Conservation (phyloP, 768 basidiomycete species). For the Boletus reticulatus region DNA sequence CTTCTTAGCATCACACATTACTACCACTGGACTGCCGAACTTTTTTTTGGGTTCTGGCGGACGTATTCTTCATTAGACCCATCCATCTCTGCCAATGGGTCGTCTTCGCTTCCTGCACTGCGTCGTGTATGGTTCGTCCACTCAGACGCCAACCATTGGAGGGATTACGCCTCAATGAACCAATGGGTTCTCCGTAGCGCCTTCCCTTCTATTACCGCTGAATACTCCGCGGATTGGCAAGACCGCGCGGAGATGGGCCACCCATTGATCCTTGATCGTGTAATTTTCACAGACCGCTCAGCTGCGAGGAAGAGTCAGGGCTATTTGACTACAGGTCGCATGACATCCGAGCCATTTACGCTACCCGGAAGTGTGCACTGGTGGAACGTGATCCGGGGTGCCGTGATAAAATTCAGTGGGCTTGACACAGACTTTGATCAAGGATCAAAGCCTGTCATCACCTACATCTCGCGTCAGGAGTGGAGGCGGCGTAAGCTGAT, state of each 20-base stretch:
- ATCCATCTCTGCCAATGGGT: constrained; percentile 59
- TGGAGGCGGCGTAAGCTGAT: constrained; percentile 87
- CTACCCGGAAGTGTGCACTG: constrained; percentile 76
- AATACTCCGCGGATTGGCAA: constrained; percentile 80
- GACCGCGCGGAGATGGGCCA: constrained; percentile 71
- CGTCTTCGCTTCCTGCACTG: constrained; percentile 69
- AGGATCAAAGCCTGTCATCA: constrained; percentile 77
- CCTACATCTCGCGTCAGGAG: constrained; percentile 85
- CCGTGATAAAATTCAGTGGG: constrained; percentile 71
- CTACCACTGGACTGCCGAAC: constrained; percentile 91
- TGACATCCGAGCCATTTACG: constrained; percentile 69
- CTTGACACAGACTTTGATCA: constrained; percentile 42
- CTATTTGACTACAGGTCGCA: constrained; percentile 70
- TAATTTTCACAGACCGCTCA: constrained; percentile 82
- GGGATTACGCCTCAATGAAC: constrained; percentile 91
- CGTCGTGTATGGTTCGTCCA: constrained; percentile 77
- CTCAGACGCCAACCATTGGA: constrained; percentile 75
- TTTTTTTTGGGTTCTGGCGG: constrained; percentile 91
- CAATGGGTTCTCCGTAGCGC: constrained; percentile 77
- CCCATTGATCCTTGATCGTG: constrained; percentile 82
- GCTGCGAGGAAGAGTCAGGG: constrained; percentile 74
- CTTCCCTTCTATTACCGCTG: constrained; percentile 79
- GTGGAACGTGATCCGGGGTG: constrained; percentile 80
- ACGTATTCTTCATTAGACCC: constrained; percentile 83
- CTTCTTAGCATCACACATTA: constrained; percentile 77